A percentile compares a stretch with the other conserved stretches of the same genome.
phyloP scores from a whole-genome alignment of 352 stramenopile genomes.

The Globisporangium iwayamae region DNA sequence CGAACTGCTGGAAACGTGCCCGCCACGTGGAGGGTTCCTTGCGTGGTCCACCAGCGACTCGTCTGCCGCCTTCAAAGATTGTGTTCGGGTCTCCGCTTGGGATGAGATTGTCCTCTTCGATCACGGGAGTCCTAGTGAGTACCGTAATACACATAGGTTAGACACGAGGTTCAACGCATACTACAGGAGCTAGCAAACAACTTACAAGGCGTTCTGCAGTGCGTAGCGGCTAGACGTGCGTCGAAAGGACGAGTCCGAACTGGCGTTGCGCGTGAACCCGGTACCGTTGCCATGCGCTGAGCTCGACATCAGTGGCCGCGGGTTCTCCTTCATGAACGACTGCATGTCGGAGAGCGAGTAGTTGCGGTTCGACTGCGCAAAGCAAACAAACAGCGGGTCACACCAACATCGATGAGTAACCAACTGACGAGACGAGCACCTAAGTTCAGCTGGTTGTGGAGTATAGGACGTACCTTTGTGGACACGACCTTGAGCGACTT shows the following conservation, averaged over 20 bases:
- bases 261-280: constrained; percentile 36
- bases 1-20: constrained; percentile 33
- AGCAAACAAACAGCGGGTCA: neutral
- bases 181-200: neutral
- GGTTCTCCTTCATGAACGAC: constrained; percentile 54
- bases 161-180: neutral
- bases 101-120: constrained; percentile 56
- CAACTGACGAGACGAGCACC: neutral
- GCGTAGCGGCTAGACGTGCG: constrained; percentile 47
- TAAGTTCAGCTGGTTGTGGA: neutral
- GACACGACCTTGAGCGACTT: constrained; percentile 70
- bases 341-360: constrained; percentile 86
- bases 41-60: neutral
- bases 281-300: constrained; percentile 23
- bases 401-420: neutral
- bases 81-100: constrained; percentile 17
- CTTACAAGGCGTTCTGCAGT: constrained; percentile 53
- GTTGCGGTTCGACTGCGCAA: constrained; percentile 65
- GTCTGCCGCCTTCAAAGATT: constrained; percentile 7
- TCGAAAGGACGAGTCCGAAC: constrained; percentile 50
- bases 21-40: constrained; percentile 26
- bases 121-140: constrained; percentile 43
- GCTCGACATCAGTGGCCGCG: constrained; percentile 48
- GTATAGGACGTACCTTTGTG: constrained; percentile 49
- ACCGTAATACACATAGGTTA: neutral